Evolutionary conservation across 2,329 filamentous ascomycete genomes (phyloP), one percentile per base, ranked within the genome.

Genomic region (Lasiodiplodia theobromae): DNA sequence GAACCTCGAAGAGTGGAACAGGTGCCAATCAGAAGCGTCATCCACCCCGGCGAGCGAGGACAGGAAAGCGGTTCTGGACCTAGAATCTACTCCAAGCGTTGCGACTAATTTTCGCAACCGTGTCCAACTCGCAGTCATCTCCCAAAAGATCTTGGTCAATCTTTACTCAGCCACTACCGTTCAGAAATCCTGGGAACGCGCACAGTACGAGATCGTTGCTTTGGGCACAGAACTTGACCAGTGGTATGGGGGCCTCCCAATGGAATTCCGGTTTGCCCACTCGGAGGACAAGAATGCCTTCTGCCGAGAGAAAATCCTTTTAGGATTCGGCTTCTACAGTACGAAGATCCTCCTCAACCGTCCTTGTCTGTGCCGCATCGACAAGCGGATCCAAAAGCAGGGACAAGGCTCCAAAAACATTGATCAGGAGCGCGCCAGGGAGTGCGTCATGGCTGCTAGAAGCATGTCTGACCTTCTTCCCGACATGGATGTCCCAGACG

Each of bases 351-450:
- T 82, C 5, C 76, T 78, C 47, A 79, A 74, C 34, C 77, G 78
- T 11, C 80, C 80, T n/a, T 80, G 77, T 67, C 71, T 82, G 5
- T 82, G 79, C 58, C 72, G 76, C 38, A 65, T 79, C 23, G 77
- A 80, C 34, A 67, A 72, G 7, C 74, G 73, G 5, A 77, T 79
- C 23, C 58, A 71, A 5, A 72, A 75, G 31, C 78, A 80, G 66
- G 74, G 75, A 1, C 66, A 71, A 31, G 56, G 62, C 25, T 80
- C 76, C 2, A 73, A 72, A 31, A 71, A 73, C 7, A 76, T 81
- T 69, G 78, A 80, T 62, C 69, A 70, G 16, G 73, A 71, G 28
- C 75, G 71, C 14, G 80, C 80, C 34, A 57, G 69, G 5, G 70
- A 72, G 8, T 82, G 79, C 68, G 71, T 82, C 6, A 70, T 71